Percentiles rank a stretch among this genome's conserved stretches.
phyloP scores from a whole-genome alignment of 345 rosid species.

The Lumnitzera racemosa region DNA sequence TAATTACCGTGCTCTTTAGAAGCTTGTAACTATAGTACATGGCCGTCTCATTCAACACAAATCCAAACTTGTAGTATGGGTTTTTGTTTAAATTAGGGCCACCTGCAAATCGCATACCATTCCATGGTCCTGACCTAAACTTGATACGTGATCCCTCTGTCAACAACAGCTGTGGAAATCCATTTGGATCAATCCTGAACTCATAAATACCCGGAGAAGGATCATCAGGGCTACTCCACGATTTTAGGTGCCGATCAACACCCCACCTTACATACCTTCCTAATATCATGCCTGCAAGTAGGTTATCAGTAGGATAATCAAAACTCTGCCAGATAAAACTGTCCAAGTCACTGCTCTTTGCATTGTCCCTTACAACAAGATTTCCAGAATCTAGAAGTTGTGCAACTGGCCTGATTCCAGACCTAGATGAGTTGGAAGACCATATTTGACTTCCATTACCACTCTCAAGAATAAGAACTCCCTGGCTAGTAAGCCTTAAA shows the following conservation, averaged over 20 bases:
- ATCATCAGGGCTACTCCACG: conserved; percentile 15
- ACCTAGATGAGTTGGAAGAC: conserved; percentile 9
- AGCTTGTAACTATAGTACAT: neutral
- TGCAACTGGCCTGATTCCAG: conserved; percentile 6
- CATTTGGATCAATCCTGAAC: conserved; percentile 10
- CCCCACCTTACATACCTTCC: conserved; percentile 11
- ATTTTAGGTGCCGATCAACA: conserved; percentile 9
- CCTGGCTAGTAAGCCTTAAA: neutral
- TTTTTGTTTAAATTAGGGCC: conserved; percentile 1
- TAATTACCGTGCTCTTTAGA: neutral
- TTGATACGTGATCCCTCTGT: neutral
- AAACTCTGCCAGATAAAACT: conserved; percentile 20
- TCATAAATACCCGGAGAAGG: conserved; percentile 18
- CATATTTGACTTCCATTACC: conserved; percentile 8
- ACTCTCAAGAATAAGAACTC: conserved; percentile 13
- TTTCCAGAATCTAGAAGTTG: conserved; percentile 20
- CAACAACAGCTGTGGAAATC: conserved; percentile 11
- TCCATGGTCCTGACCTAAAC: conserved; percentile 14
- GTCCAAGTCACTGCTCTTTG: neutral
- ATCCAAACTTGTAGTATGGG: conserved; percentile 5
- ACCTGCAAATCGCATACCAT: conserved; percentile 12
- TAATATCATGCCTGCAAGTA: conserved; percentile 14
- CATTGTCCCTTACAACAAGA: conserved; percentile 10
- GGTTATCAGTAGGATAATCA: conserved; percentile 18
- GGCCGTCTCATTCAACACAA: conserved; percentile 2